Percentiles rank a stretch among this genome's conserved stretches.
These are phyloP conservation scores for Cordyceps sp. DNA, from an alignment of 2,329 filamentous ascomycete species.

Conservation along the genomic window DNA sequence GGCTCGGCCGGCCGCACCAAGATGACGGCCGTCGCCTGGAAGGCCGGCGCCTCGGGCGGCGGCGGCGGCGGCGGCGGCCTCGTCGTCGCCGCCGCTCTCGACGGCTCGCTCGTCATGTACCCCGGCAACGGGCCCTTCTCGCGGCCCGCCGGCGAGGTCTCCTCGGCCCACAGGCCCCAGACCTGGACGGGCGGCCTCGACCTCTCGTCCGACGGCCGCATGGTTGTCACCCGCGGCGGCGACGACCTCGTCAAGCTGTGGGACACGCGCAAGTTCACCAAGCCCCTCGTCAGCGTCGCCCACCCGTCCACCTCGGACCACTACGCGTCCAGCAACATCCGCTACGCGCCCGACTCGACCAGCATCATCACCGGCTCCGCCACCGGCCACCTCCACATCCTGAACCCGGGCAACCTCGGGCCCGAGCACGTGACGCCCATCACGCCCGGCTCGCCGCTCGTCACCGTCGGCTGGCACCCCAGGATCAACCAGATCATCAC, in stretches of 20 bases:
- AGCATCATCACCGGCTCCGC: conserved; percentile 81
- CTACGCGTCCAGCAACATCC: conserved; percentile 73
- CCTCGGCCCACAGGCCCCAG: conserved; percentile 63
- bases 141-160: conserved; percentile 67
- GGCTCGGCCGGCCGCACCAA: conserved; percentile 80
- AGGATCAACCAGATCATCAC: conserved; percentile 95
- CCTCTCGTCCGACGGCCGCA: conserved; percentile 76
- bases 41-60: conserved; percentile 56
- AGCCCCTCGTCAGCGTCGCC: conserved; percentile 62
- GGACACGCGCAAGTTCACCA: conserved; percentile 93
- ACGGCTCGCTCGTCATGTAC: conserved; percentile 87
- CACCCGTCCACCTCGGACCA: conserved; percentile 72
- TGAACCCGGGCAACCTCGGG: conserved; percentile 81
- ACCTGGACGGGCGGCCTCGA: conserved; percentile 90
- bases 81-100: conserved; percentile 67
- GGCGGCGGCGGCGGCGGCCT: conserved; percentile 65
- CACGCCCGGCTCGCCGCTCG: conserved; percentile 68
- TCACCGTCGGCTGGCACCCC: conserved; percentile 79
- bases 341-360: conserved; percentile 70
- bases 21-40: conserved; percentile 90
- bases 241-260: conserved; percentile 90
- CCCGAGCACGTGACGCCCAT: conserved; percentile 76
- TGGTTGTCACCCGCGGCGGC: conserved; percentile 80
- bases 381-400: conserved; percentile 73
- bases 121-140: conserved; percentile 73